Evolutionary conservation across 2,329 filamentous ascomycete genomes (phyloP).

Genomic region (Paecilomyces dactylethromorphus): DNA sequence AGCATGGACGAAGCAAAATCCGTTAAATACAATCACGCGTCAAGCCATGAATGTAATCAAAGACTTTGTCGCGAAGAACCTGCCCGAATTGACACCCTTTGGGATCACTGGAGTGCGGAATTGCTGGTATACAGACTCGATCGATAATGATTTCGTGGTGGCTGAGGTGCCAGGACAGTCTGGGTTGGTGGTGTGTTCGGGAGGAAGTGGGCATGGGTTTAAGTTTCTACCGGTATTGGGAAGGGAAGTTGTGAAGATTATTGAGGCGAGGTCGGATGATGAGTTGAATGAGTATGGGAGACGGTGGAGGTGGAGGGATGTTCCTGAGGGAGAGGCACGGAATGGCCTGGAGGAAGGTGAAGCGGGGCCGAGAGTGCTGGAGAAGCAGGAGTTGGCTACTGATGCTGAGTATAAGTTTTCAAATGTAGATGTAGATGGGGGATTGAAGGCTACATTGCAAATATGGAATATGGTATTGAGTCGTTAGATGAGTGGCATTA

Average conservation of each 20-base stretch:
- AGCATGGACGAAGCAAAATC: constrained; percentile 9
- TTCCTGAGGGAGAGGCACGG: constrained; percentile 11
- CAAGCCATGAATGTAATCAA: too few relatives aligned
- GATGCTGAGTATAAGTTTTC: too few relatives aligned
- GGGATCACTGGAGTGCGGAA: constrained; percentile 11
- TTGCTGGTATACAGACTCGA: constrained; percentile 17
- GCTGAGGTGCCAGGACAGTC: constrained; percentile 18
- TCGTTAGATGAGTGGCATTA: too few relatives aligned
- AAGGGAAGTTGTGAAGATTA: constrained; percentile 1
- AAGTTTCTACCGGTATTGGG: constrained; percentile 25
- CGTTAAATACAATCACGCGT: too few relatives aligned
- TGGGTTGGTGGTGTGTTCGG: constrained; percentile 17
- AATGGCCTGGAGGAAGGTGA: constrained; percentile 22
- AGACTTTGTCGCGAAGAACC: too few relatives aligned
- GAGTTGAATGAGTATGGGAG: not conserved
- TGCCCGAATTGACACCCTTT: constrained; percentile 15
- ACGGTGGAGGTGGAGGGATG: not conserved
- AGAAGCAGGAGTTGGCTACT: constrained; percentile 4
- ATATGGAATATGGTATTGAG: too few relatives aligned
- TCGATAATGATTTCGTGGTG: constrained; percentile 16
- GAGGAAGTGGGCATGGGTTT: constrained; percentile 24
- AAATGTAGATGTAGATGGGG: too few relatives aligned
- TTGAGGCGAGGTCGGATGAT: not conserved
- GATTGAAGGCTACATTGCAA: too few relatives aligned
- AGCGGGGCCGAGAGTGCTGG: constrained; percentile 19